Percentiles rank a stretch among this genome's conserved stretches.
Evolutionary conservation across 805 yeast genomes (phyloP).

Genomic region (Huiozyma sinensis): DNA sequence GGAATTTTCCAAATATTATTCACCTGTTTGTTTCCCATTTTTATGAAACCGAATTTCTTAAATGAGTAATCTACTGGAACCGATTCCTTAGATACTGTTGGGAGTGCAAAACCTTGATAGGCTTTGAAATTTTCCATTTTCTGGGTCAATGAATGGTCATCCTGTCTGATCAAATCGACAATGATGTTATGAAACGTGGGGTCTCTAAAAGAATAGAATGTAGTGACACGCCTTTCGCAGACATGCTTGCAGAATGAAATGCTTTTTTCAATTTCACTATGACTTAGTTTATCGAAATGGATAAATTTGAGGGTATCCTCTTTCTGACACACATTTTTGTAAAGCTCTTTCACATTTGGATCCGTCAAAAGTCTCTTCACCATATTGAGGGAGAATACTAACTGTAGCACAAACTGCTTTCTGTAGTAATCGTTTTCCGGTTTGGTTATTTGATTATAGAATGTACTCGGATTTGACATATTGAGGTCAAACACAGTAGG

Average conservation of each 20-base stretch:
- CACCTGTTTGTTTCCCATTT: constrained; percentile 25
- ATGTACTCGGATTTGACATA: constrained; percentile 8
- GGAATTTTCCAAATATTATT: constrained; percentile 30
- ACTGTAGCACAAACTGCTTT: constrained; percentile 22
- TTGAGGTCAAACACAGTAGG: constrained; percentile 20
- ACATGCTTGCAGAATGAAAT: constrained; percentile 9
- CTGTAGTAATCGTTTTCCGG: constrained; percentile 18
- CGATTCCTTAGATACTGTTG: neutral
- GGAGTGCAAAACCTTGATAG: constrained; percentile 7
- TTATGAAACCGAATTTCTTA: constrained; percentile 24
- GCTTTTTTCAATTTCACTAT: constrained; percentile 9
- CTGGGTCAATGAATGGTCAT: constrained; percentile 8
- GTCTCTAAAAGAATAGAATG: constrained; percentile 19
- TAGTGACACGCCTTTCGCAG: constrained; percentile 10
- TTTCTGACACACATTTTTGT: constrained; percentile 13
- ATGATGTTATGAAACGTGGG: constrained; percentile 12
- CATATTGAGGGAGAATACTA: constrained; percentile 12
- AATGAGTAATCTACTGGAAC: constrained; percentile 9
- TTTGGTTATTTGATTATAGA: constrained; percentile 16
- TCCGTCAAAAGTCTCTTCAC: constrained; percentile 10
- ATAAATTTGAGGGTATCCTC: constrained; percentile 9
- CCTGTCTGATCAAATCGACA: constrained; percentile 7
- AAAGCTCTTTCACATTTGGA: constrained; percentile 12
- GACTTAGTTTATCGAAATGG: constrained; percentile 7
- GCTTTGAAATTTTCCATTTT: constrained; percentile 19